Conservation (phyloP, 352 stramenopile species). For the Pythium brachiatum region DNA sequence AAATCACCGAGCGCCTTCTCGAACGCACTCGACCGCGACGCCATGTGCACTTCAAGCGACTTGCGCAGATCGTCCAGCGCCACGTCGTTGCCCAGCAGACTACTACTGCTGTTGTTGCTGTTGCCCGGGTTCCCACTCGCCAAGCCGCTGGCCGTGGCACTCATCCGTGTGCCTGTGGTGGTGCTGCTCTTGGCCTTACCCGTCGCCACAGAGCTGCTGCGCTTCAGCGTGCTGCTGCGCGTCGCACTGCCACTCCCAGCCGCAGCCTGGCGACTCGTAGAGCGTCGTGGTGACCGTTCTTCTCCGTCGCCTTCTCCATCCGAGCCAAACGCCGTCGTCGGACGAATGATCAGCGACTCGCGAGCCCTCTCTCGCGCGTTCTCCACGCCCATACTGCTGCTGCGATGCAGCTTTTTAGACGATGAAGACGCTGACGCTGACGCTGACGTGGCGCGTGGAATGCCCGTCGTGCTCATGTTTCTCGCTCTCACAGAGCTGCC, state of each 20-base stretch:
- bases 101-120: background rate
- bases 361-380: slow-evolving; percentile 14
- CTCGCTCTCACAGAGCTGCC: background rate
- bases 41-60: slow-evolving; percentile 64
- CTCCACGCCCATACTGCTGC: slow-evolving; percentile 22
- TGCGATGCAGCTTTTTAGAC: slow-evolving; percentile 16
- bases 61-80: slow-evolving; percentile 33
- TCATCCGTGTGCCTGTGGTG: background rate
- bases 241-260: background rate
- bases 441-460: slow-evolving; percentile 15
- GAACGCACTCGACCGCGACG: slow-evolving; percentile 43
- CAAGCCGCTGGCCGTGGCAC: background rate
- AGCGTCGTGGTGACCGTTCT: slow-evolving; percentile 5
- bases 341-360: slow-evolving; percentile 27
- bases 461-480: slow-evolving; percentile 14
- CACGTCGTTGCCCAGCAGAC: background rate
- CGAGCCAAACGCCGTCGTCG: slow-evolving; percentile 15
- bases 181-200: slow-evolving; percentile 4
- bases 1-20: slow-evolving; percentile 71
- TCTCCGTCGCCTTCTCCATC: slow-evolving; percentile 17
- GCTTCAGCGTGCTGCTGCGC: slow-evolving; percentile 3
- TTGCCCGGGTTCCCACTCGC: background rate
- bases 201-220: slow-evolving; percentile 11
- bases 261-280: background rate
- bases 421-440: background rate